These are phyloP conservation scores for Lentinula lateritia DNA, from an alignment of 768 basidiomycete species.

Conservation along the genomic window DNA sequence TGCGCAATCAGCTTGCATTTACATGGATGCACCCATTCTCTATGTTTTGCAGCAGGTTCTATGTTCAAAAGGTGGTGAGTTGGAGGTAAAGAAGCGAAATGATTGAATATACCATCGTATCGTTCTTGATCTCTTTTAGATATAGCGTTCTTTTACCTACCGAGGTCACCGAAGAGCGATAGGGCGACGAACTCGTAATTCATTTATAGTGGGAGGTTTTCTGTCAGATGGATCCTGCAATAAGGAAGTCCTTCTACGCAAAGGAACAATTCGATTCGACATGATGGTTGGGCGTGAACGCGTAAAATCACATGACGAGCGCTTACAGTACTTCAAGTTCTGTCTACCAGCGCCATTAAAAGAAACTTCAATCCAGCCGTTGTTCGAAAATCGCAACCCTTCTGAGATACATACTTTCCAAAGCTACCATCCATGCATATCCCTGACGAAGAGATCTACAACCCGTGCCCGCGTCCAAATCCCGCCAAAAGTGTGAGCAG, in stretches of 20 bases:
- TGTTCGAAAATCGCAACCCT: no score
- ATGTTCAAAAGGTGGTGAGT: neutral
- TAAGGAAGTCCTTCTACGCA: neutral
- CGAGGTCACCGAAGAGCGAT: neutral
- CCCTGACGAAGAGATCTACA: no score
- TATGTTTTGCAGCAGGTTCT: neutral
- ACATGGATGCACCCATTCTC: slow-evolving; percentile 10
- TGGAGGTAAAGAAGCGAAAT: neutral
- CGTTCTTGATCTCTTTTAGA: slow-evolving; percentile 1
- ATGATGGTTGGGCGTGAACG: neutral
- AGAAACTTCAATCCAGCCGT: no score
- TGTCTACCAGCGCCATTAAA: no score
- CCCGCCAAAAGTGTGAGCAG: no score
- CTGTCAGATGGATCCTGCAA: neutral
- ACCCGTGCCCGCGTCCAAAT: no score
- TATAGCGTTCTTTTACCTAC: slow-evolving; percentile 5
- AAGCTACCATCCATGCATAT: no score
- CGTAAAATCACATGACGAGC: neutral
- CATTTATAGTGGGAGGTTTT: slow-evolving; percentile 1
- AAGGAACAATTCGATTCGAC: neutral
- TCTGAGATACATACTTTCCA: no score
- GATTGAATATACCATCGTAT: neutral
- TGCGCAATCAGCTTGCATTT: slow-evolving; percentile 10
- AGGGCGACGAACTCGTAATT: slow-evolving; percentile 3
- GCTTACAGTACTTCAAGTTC: neutral